phyloP scores from a whole-genome alignment of 805 yeast genomes.

The Lipomyces japonicus region DNA sequence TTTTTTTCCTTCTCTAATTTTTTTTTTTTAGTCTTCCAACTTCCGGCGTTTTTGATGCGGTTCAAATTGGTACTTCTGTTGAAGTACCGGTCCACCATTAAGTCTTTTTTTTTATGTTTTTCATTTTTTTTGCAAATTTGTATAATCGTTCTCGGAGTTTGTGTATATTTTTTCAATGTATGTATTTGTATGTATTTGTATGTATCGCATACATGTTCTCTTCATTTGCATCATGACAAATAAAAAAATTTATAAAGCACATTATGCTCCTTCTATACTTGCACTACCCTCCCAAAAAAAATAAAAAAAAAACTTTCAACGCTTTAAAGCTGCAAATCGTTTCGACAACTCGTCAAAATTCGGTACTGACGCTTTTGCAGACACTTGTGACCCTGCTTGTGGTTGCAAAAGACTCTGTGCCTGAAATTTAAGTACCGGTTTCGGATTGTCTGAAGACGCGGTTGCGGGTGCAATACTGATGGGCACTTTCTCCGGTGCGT shows the following conservation, averaged over 20 bases:
- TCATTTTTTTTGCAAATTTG: too few species aligned
- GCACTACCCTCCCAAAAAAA: too few species aligned
- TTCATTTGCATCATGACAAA: too few species aligned
- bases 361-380: slow-evolving; percentile 8
- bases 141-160: too few species aligned
- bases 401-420: slow-evolving; percentile 14
- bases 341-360: slow-evolving; percentile 65
- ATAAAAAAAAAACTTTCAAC: slow-evolving; percentile 4
- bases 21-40: slow-evolving; percentile 2
- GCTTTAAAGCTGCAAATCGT: slow-evolving; percentile 70
- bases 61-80: slow-evolving; percentile 13
- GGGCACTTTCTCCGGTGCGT: slow-evolving; percentile 30
- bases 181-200: too few species aligned
- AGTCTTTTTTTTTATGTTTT: too few species aligned
- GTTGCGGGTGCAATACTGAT: slow-evolving; percentile 35
- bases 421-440: slow-evolving; percentile 34
- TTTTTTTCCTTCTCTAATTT: not conserved
- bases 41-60: slow-evolving; percentile 14
- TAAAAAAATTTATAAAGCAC: too few species aligned
- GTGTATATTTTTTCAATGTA: too few species aligned
- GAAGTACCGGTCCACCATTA: slow-evolving; percentile 2
- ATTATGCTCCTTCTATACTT: too few species aligned
- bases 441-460: slow-evolving; percentile 36
- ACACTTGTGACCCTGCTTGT: slow-evolving; percentile 5
- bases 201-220: too few species aligned